Evolutionary conservation across 202 grass and related monocot genomes (phyloP).

Genomic region (Brachypodium distachyon): DNA sequence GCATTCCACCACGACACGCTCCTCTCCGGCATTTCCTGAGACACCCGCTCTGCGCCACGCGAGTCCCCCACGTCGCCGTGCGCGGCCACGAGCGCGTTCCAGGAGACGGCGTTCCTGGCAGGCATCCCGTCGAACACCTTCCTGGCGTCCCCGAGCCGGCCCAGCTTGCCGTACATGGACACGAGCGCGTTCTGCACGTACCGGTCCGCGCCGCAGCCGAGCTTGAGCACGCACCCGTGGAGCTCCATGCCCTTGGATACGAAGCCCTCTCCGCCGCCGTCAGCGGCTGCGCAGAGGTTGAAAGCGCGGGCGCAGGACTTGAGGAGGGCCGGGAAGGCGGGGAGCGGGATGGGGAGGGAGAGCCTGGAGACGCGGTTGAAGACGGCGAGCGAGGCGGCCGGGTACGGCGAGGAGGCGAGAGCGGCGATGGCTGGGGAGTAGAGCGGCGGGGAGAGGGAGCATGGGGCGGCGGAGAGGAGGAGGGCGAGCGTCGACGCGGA

Average conservation of each 20-base stretch:
- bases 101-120: slow-evolving; percentile 26
- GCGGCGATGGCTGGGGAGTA: slow-evolving; percentile 36
- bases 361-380: slow-evolving; percentile 23
- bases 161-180: slow-evolving; percentile 52
- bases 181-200: slow-evolving; percentile 52
- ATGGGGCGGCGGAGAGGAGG: neutral
- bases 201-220: slow-evolving; percentile 22
- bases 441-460: slow-evolving; percentile 3
- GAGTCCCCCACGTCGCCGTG: slow-evolving; percentile 31
- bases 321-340: slow-evolving; percentile 54
- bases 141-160: slow-evolving; percentile 5
- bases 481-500: slow-evolving; percentile 37
- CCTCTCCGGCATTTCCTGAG: slow-evolving; percentile 18
- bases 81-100: slow-evolving; percentile 40
- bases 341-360: slow-evolving; percentile 41
- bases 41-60: slow-evolving; percentile 11
- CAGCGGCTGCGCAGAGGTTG: neutral
- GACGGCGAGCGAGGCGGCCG: slow-evolving; percentile 21
- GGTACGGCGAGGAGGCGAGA: slow-evolving; percentile 33
- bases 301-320: slow-evolving; percentile 64
- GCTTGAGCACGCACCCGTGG: slow-evolving; percentile 25
- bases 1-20: slow-evolving; percentile 56
- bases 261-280: neutral
- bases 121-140: slow-evolving; percentile 63
- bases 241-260: slow-evolving; percentile 40